phyloP scores from a whole-genome alignment of 371 early-diverging fungal species.

The Mortierella sp. region DNA sequence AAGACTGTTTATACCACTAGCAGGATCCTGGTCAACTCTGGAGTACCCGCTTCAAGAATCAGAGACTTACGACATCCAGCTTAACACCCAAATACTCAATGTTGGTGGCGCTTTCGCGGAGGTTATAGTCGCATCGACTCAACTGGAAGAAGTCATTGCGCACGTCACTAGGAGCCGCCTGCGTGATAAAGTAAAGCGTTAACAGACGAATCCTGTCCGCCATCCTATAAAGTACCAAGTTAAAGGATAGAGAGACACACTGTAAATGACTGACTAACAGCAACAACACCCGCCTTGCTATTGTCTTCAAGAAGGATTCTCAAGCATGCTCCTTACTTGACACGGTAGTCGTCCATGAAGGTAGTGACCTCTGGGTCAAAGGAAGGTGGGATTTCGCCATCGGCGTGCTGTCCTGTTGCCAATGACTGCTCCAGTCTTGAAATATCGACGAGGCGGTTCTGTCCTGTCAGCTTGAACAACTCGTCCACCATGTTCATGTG shows the following conservation, averaged over 20 bases:
- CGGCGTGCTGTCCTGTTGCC: constrained; percentile 51
- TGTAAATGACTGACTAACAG: not conserved
- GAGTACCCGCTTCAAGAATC: not conserved
- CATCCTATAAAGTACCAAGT: constrained; percentile 44
- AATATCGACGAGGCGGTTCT: constrained; percentile 80
- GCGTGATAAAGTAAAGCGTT: constrained; percentile 85
- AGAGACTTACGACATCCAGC: constrained; percentile 44
- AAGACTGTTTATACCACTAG: not conserved
- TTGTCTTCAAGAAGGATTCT: not conserved
- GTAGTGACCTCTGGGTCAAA: constrained; percentile 52
- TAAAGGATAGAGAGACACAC: not conserved
- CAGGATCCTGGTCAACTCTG: not conserved
- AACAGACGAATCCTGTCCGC: constrained; percentile 90
- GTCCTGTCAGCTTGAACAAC: constrained; percentile 84
- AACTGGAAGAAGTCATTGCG: constrained; percentile 55
- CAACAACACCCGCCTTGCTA: not conserved
- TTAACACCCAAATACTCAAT: constrained; percentile 82
- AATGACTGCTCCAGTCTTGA: constrained; percentile 79
- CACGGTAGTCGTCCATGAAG: constrained; percentile 48
- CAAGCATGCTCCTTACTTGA: constrained; percentile 24
- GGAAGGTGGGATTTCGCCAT: constrained; percentile 51
- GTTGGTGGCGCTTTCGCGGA: constrained; percentile 86
- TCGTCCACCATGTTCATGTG: constrained; percentile 94
- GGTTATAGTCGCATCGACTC: constrained; percentile 63
- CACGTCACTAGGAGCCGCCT: constrained; percentile 73